Base-by-base conservation (phyloP, 192 early-diverging fungal species). In the Gigaspora rosea region DNA sequence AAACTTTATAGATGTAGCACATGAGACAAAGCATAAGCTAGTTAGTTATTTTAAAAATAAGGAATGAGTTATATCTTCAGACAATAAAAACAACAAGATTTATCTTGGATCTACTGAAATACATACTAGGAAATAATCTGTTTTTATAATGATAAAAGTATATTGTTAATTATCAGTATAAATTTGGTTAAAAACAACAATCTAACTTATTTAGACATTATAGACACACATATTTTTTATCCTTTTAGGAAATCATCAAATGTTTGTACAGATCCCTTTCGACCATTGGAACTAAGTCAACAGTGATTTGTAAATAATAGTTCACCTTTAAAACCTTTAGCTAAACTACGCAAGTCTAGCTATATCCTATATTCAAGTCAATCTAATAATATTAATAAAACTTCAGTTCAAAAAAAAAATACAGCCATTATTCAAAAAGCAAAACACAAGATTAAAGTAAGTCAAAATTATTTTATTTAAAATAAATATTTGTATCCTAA, bases 1-100 rank as follows among this genome's bases (percentile, higher is more conserved):
- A 33, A 22, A 66, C 35, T 36, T 36, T 66, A 36, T 3, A 41
- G 41, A 66, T 41, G 8, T 66, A 15, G 13, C 11, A 18, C 64
- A 66, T 36, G 4, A 66, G 3, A 46, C 47, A 67, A 67, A 67
- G n/a, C 8, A 67, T 16, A 46, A 35, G n/a, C 12, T 47, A 1
- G 65, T 67, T 20, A 67, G 27, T 8, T 68, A 49, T 48, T 68
- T 68, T 48, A 68, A 68, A 68, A 68, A 68, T 50, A 49, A 68
- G 18, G 46, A 68, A 50, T 4, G 66, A 8, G 6, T 50, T 22
- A 27, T 68, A 18, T 6, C n/a, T 50, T 2, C 46, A 46, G 46
- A 50, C 15, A 8, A 68, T 15, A 63, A 48, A 68, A 68, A 47
- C n/a, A 68, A 48, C 15, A 10, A 15, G n/a, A 68, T 68, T 68